These are phyloP conservation scores for Mycena pura DNA, from an alignment of 768 basidiomycete genomes.

Conservation along the genomic window DNA sequence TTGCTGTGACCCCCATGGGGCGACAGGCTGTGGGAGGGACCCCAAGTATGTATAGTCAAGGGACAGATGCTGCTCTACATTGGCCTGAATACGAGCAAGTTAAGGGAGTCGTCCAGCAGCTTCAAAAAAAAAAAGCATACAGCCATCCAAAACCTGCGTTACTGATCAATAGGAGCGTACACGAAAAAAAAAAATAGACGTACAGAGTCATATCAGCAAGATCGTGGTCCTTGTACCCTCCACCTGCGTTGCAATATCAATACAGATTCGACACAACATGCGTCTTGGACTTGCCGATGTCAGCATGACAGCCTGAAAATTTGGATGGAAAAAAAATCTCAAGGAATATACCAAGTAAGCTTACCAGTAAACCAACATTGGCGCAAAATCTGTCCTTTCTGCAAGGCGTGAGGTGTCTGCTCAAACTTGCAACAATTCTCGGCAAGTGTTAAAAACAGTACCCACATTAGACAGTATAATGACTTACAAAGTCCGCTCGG, in stretches of 20 bases:
- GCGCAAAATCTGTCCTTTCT: constrained; percentile 63
- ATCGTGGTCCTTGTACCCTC: constrained; percentile 73
- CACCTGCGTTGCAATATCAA: constrained; percentile 51
- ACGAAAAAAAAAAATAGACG: constrained; percentile 55
- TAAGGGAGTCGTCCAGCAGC: neutral
- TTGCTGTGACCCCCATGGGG: constrained; percentile 64
- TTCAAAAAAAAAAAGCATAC: constrained; percentile 11
- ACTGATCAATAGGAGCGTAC: neutral
- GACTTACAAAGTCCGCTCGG: constrained; percentile 69
- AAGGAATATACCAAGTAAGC: constrained; percentile 30
- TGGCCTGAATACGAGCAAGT: constrained; percentile 48
- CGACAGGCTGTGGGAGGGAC: constrained; percentile 56
- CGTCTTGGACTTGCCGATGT: constrained; percentile 19
- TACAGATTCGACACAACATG: neutral
- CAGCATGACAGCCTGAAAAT: constrained; percentile 51
- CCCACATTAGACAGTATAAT: neutral
- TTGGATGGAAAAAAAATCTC: constrained; percentile 27
- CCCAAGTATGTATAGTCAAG: constrained; percentile 61
- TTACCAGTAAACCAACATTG: constrained; percentile 81
- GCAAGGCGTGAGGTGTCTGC: constrained; percentile 57
- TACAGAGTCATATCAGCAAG: constrained; percentile 65
- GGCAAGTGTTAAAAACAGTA: neutral
- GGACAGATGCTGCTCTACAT: constrained; percentile 60
- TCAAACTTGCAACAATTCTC: constrained; percentile 70
- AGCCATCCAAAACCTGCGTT: constrained; percentile 14